Evolutionary conservation across 306 rosid genomes (phyloP).

Genomic region (Styphnolobium japonicum): DNA sequence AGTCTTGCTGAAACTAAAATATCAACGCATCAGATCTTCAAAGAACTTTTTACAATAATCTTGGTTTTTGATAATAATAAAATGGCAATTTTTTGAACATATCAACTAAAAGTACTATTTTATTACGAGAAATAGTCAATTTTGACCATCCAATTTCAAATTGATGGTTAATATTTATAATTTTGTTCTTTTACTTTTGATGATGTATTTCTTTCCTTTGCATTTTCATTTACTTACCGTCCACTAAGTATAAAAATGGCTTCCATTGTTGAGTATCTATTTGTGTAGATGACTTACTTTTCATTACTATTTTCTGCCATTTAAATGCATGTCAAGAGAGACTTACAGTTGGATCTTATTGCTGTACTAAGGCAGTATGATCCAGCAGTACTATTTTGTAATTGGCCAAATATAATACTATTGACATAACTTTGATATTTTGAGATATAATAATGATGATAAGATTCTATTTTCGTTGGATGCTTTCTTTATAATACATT

Average conservation of each 20-base stretch:
- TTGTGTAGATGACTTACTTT: constrained; percentile 10
- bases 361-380: constrained; percentile 8
- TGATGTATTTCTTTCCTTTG: not conserved
- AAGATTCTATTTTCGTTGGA: too few species aligned
- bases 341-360: not conserved
- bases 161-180: constrained; percentile 4
- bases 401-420: not conserved
- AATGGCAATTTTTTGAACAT: too few species aligned
- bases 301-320: not conserved
- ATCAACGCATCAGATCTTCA: too few species aligned
- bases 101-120: too few species aligned
- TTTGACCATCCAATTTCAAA: too few species aligned
- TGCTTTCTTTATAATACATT: too few species aligned
- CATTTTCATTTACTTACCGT: not conserved
- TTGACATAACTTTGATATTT: not conserved
- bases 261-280: constrained; percentile 25
- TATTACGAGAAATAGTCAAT: too few species aligned
- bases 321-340: not conserved
- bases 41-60: too few species aligned
- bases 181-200: not conserved
- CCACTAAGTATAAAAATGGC: constrained; percentile 24
- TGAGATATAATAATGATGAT: not conserved
- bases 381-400: constrained; percentile 27
- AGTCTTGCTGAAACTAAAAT: too few species aligned
- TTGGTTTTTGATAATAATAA: too few species aligned